A percentile compares a stretch with the other conserved stretches of the same genome.
These are phyloP conservation scores for Lasiodiplodia citricola DNA, from an alignment of 2,329 filamentous ascomycete genomes.

Conservation along the genomic window DNA sequence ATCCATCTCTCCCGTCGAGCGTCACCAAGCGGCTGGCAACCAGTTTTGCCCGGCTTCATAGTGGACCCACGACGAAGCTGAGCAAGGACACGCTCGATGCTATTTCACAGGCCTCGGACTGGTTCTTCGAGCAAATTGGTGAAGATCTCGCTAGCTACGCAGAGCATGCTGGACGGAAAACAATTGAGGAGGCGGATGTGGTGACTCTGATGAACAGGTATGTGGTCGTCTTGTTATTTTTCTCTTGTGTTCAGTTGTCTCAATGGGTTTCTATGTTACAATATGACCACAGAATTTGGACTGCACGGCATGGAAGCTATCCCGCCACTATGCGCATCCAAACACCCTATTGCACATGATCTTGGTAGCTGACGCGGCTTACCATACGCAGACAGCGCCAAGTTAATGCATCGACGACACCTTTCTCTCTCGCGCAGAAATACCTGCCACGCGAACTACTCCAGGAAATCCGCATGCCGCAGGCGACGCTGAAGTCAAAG, in stretches of 20 bases:
- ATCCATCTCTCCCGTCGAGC: slow-evolving; percentile 73
- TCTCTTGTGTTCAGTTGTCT: slow-evolving; percentile 23
- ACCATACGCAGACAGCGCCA: slow-evolving; percentile 72
- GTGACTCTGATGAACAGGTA: slow-evolving; percentile 83
- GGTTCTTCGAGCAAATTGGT: slow-evolving; percentile 88
- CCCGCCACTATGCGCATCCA: slow-evolving; percentile 30
- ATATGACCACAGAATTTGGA: slow-evolving; percentile 28
- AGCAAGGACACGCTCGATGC: slow-evolving; percentile 74
- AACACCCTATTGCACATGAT: slow-evolving; percentile 2
- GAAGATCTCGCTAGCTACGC: slow-evolving; percentile 82
- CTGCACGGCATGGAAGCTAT: neutral
- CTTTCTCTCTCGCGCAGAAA: slow-evolving; percentile 84
- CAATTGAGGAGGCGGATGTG: slow-evolving; percentile 84
- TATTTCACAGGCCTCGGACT: slow-evolving; percentile 81
- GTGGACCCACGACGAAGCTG: slow-evolving; percentile 70
- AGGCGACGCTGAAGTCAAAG: slow-evolving; percentile 48
- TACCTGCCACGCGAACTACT: slow-evolving; percentile 81
- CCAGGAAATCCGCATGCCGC: slow-evolving; percentile 78
- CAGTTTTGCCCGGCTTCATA: slow-evolving; percentile 71
- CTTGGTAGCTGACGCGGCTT: neutral
- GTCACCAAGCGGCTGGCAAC: slow-evolving; percentile 76
- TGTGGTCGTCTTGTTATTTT: slow-evolving; percentile 39
- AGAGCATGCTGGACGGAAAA: slow-evolving; percentile 80
- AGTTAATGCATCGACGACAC: slow-evolving; percentile 71
- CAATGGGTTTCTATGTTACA: slow-evolving; percentile 22